Conservation (phyloP, 345 rosid genomes). For the Salix purpurea region DNA sequence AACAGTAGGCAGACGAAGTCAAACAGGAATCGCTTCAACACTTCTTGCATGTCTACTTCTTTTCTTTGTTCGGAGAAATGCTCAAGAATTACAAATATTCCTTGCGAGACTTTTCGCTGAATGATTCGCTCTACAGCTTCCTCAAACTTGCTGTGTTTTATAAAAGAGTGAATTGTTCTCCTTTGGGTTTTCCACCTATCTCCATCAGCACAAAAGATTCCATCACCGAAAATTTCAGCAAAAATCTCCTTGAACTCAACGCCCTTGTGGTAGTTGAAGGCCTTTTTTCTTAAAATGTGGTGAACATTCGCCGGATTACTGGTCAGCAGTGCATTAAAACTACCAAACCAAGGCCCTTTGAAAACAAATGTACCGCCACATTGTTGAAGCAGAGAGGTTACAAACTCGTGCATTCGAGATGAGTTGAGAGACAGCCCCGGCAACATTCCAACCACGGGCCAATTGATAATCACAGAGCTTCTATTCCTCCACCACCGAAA, state of each 20-base stretch:
- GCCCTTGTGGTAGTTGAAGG: constrained; percentile 7
- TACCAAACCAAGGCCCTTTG: constrained; percentile 10
- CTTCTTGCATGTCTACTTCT: constrained; percentile 19
- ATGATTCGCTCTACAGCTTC: neutral
- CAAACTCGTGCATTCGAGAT: neutral
- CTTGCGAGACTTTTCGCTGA: neutral
- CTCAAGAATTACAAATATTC: constrained; percentile 11
- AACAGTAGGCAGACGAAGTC: neutral
- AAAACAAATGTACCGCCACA: constrained; percentile 1
- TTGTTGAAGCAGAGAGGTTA: neutral
- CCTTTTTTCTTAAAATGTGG: constrained; percentile 11
- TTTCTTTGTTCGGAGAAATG: neutral
- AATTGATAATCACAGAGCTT: neutral
- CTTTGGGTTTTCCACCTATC: constrained; percentile 18
- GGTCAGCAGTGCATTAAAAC: constrained; percentile 1
- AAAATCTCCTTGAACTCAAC: constrained; percentile 1
- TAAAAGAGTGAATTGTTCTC: neutral
- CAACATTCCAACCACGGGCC: constrained; percentile 1
- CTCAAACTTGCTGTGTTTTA: neutral
- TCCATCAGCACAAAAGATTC: constrained; percentile 4
- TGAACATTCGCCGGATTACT: constrained; percentile 13
- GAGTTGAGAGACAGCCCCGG: neutral
- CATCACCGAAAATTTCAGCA: constrained; percentile 12
- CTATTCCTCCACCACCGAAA: neutral
- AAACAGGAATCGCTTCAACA: constrained; percentile 3